Conservation (phyloP, 202 grass and related monocot species). For the Hordeum pubiflorum region DNA sequence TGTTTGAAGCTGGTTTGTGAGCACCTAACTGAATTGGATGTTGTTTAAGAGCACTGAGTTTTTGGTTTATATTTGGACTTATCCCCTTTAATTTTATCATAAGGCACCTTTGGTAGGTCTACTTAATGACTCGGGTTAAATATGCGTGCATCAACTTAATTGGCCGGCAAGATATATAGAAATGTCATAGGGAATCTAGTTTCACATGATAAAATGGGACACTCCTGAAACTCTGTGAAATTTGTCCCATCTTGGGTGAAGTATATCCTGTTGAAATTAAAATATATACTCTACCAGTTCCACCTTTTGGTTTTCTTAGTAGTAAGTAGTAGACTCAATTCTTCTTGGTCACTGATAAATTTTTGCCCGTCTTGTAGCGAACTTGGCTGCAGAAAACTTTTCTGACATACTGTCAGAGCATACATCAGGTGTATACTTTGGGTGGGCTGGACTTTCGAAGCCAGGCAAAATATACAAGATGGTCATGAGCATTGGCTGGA, state of each 20-base stretch:
- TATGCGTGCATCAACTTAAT: neutral
- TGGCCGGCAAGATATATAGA: neutral
- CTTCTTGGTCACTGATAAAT: conserved; percentile 21
- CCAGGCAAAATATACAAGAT: conserved; percentile 70
- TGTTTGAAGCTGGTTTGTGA: neutral
- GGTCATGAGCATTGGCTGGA: conserved; percentile 99
- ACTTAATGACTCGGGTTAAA: neutral
- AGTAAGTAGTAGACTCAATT: neutral
- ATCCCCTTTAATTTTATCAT: neutral
- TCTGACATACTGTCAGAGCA: conserved; percentile 70
- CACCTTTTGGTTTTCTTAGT: neutral
- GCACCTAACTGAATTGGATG: neutral
- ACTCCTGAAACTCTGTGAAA: neutral
- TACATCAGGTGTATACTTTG: conserved; percentile 95
- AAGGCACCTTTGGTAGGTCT: neutral
- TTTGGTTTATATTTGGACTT: neutral
- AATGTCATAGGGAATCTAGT: neutral
- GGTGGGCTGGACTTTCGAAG: conserved; percentile 70
- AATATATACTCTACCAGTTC: neutral
- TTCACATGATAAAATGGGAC: neutral
- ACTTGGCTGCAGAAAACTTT: conserved; percentile 83
- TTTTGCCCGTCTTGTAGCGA: conserved; percentile 45
- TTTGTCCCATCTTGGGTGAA: neutral
- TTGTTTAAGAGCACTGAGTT: neutral
- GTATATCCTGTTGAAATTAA: neutral